Evolutionary conservation across 371 early-diverging fungal species (phyloP).

Genomic region (Lichtheimia ramosa): DNA sequence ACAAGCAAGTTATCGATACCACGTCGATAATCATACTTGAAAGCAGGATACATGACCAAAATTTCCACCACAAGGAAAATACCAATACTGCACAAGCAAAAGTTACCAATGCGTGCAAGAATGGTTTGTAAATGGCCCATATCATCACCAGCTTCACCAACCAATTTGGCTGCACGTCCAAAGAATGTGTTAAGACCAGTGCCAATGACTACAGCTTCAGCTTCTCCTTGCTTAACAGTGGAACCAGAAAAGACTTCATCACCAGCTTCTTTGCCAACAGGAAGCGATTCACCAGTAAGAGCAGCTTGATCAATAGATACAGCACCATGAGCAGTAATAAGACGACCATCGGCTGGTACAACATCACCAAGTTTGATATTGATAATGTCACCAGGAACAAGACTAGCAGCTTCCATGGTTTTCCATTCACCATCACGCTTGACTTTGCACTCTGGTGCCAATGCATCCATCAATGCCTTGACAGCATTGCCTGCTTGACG

Average conservation of each 20-base stretch:
- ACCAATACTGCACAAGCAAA: slow-evolving; percentile 72
- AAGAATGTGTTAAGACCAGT: slow-evolving; percentile 90
- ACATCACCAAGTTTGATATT: slow-evolving; percentile 78
- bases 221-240: slow-evolving; percentile 94
- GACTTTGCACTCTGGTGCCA: slow-evolving; percentile 77
- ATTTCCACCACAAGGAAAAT: slow-evolving; percentile 79
- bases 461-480: slow-evolving; percentile 77
- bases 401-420: slow-evolving; percentile 52
- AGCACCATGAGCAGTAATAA: slow-evolving; percentile 52
- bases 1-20: slow-evolving; percentile 75
- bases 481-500: slow-evolving; percentile 78
- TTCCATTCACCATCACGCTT: slow-evolving; percentile 61
- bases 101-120: slow-evolving; percentile 91
- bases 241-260: slow-evolving; percentile 78
- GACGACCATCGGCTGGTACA: slow-evolving; percentile 77
- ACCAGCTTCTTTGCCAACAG: slow-evolving; percentile 70
- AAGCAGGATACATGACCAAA: slow-evolving; percentile 79
- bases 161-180: slow-evolving; percentile 86
- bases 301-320: slow-evolving; percentile 78
- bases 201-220: slow-evolving; percentile 82
- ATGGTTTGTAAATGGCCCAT: slow-evolving; percentile 89
- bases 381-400: slow-evolving; percentile 82
- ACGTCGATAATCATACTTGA: slow-evolving; percentile 69
- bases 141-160: slow-evolving; percentile 79
- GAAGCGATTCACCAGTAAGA: slow-evolving; percentile 84